These are phyloP conservation scores for Daldinia eschscholtzii DNA, from an alignment of 2,329 filamentous ascomycete species.

Conservation along the genomic window DNA sequence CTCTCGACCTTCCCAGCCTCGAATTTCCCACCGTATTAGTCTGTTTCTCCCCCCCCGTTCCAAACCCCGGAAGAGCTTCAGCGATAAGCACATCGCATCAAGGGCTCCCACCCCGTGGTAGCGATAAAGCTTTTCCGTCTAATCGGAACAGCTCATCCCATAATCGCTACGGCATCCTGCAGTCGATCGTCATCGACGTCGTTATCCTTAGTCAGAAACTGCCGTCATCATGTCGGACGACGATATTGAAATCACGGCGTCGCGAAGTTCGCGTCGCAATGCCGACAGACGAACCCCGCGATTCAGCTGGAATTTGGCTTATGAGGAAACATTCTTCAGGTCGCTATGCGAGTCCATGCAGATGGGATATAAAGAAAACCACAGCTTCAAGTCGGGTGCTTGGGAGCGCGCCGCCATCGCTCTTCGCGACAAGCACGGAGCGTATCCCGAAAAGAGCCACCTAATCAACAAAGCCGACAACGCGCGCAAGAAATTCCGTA, in stretches of 20 bases:
- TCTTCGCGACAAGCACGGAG: slow-evolving; percentile 66
- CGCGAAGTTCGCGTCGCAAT: slow-evolving; percentile 48
- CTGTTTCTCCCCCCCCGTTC: slow-evolving; percentile 13
- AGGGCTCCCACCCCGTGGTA: slow-evolving; percentile 18
- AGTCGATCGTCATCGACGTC: slow-evolving; percentile 13
- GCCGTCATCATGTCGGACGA: slow-evolving; percentile 51
- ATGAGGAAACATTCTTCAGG: slow-evolving; percentile 71
- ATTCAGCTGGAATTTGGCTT: slow-evolving; percentile 71
- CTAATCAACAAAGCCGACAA: slow-evolving; percentile 75
- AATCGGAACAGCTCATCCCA: slow-evolving; percentile 22
- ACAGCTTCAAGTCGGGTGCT: slow-evolving; percentile 72
- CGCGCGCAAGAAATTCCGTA: slow-evolving; percentile 71
- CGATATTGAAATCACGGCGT: slow-evolving; percentile 45
- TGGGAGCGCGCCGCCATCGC: slow-evolving; percentile 70
- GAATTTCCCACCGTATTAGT: slow-evolving; percentile 36
- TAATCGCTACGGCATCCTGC: slow-evolving; percentile 16
- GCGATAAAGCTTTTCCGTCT: slow-evolving; percentile 38
- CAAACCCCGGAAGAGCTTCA: slow-evolving; percentile 25
- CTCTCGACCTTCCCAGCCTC: slow-evolving; percentile 28
- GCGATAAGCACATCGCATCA: slow-evolving; percentile 39
- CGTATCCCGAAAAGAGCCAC: slow-evolving; percentile 70
- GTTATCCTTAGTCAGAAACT: slow-evolving; percentile 4
- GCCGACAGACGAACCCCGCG: slow-evolving; percentile 58
- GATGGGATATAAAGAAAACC: slow-evolving; percentile 67
- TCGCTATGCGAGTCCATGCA: slow-evolving; percentile 71